phyloP scores from a whole-genome alignment of 306 rosid species.

The Medicago ruthenica region DNA sequence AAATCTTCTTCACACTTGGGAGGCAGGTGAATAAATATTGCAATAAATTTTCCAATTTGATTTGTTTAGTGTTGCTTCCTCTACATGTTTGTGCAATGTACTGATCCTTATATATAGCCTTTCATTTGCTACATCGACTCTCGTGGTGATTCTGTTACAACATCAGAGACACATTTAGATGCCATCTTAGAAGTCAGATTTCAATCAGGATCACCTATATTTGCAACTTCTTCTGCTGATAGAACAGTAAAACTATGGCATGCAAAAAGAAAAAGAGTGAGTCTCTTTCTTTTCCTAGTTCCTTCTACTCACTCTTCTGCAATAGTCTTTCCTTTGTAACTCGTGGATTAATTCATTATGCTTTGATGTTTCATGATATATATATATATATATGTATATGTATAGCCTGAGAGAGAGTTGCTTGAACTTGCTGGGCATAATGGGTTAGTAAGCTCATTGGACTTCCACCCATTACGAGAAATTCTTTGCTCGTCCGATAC shows the following conservation, averaged over 20 bases:
- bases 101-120: not conserved
- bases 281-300: slow-evolving; percentile 3
- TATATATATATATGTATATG: not conserved
- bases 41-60: not conserved
- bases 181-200: slow-evolving; percentile 6
- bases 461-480: not conserved
- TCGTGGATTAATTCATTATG: not conserved
- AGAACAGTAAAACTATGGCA: slow-evolving; percentile 7
- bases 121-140: not conserved
- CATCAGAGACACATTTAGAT: not conserved
- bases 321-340: not conserved
- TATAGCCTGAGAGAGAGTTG: not conserved
- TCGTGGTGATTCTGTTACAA: not conserved
- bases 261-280: not conserved
- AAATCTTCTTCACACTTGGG: too few species aligned
- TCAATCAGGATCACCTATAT: not conserved
- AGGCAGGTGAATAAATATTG: slow-evolving; percentile 2
- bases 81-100: not conserved
- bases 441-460: not conserved
- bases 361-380: not conserved
- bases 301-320: too few species aligned
- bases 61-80: not conserved
- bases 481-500: not conserved
- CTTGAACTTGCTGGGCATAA: not conserved
- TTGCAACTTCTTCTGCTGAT: not conserved